Evolutionary conservation across 148 eudicot species (phyloP).

Genomic region (Diospyros lotus): DNA sequence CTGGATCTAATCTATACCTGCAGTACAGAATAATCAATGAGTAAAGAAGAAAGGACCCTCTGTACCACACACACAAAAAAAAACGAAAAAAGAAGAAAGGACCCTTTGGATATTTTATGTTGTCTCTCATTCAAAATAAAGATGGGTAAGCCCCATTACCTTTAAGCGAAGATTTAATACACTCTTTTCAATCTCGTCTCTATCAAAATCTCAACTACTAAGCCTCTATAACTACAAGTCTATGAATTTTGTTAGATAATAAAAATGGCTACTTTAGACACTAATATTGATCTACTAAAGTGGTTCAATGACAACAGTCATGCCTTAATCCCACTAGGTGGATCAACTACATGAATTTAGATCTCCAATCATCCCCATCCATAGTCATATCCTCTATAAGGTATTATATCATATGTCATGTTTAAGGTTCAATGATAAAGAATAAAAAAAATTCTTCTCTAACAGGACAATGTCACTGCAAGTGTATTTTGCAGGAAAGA

Average conservation of each 20-base stretch:
- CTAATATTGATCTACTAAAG: not conserved
- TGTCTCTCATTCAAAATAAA: not conserved
- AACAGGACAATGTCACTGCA: not conserved
- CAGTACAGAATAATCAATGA: not conserved
- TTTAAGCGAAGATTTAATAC: not conserved
- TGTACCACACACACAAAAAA: too few relatives aligned
- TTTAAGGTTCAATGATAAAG: too few relatives aligned
- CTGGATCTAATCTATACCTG: not conserved
- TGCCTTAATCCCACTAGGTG: too few relatives aligned
- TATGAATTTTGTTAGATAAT: slow-evolving; percentile 2
- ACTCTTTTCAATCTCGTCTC: not conserved
- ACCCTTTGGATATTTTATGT: not conserved
- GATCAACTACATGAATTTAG: too few relatives aligned
- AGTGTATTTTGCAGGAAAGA: not conserved
- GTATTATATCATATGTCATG: too few relatives aligned
- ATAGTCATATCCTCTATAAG: too few relatives aligned
- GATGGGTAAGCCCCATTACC: not conserved
- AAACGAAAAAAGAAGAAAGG: not conserved
- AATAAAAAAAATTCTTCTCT: not conserved
- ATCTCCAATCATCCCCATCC: too few relatives aligned
- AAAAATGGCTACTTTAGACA: not conserved
- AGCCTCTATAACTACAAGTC: too few relatives aligned
- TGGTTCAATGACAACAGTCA: not conserved
- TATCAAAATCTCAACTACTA: not conserved
- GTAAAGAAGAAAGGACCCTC: too few relatives aligned